A percentile compares a stretch with the other conserved stretches of the same genome.
Evolutionary conservation across 139 green algal species (phyloP).

Genomic region (Picochlorum sp.): DNA sequence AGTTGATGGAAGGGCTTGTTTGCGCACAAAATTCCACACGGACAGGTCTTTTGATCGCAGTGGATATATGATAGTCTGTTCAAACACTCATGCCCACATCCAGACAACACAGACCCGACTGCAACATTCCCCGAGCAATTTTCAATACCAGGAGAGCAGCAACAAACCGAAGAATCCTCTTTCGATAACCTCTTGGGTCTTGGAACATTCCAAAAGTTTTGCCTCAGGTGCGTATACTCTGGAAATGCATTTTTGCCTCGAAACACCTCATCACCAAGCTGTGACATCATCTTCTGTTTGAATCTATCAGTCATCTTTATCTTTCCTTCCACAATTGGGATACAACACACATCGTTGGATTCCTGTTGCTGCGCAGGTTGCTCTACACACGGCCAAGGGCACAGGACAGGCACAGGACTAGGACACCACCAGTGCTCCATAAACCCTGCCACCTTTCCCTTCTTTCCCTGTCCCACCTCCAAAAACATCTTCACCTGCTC

Average conservation of each 20-base stretch:
- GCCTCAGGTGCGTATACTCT: constrained; percentile 45
- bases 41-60: constrained; percentile 67
- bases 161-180: constrained; percentile 50
- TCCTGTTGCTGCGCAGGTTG: not conserved
- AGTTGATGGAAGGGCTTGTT: constrained; percentile 72
- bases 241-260: constrained; percentile 24
- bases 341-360: not conserved
- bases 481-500: constrained; percentile 11
- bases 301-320: not conserved
- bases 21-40: constrained; percentile 59
- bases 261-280: constrained; percentile 1
- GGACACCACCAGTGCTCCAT: not conserved
- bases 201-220: constrained; percentile 45
- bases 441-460: not conserved
- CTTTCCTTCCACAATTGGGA: not conserved
- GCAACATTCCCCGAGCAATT: not conserved
- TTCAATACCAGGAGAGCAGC: constrained; percentile 24
- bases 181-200: constrained; percentile 57
- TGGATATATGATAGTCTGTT: constrained; percentile 61
- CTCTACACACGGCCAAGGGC: too few species aligned
- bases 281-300: not conserved
- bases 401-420: not conserved
- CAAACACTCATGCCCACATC: constrained; percentile 53
- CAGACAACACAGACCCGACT: constrained; percentile 6
- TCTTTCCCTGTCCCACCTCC: not conserved